phyloP scores from a whole-genome alignment of 2,329 filamentous ascomycete genomes.

The Apiospora aurea region DNA sequence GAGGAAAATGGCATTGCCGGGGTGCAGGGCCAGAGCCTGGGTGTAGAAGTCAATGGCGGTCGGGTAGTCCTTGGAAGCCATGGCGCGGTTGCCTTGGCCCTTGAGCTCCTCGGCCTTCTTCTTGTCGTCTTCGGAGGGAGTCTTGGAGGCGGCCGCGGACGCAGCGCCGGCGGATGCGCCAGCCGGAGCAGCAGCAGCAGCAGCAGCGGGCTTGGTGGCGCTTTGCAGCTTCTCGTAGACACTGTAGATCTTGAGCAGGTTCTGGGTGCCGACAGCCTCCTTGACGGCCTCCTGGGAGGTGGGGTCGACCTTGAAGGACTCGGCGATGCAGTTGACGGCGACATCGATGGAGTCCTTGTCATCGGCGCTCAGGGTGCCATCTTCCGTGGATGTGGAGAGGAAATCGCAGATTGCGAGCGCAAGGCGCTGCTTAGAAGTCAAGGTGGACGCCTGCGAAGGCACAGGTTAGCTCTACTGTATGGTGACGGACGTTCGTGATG shows the following conservation, averaged over 20 bases:
- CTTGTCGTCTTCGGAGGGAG: slow-evolving; percentile 65
- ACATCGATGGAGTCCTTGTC: slow-evolving; percentile 95
- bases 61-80: slow-evolving; percentile 91
- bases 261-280: slow-evolving; percentile 84
- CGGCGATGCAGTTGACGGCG: slow-evolving; percentile 90
- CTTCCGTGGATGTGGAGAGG: slow-evolving; percentile 80
- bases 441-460: slow-evolving; percentile 28
- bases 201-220: slow-evolving; percentile 45
- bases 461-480: background rate
- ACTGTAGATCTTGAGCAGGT: slow-evolving; percentile 87
- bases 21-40: slow-evolving; percentile 80
- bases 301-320: slow-evolving; percentile 95
- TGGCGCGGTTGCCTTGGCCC: slow-evolving; percentile 89
- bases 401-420: slow-evolving; percentile 98
- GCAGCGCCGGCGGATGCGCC: slow-evolving; percentile 48
- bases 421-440: slow-evolving; percentile 77
- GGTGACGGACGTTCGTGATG: background rate
- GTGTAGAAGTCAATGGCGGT: slow-evolving; percentile 87
- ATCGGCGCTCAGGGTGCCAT: slow-evolving; percentile 87
- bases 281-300: slow-evolving; percentile 74
- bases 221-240: slow-evolving; percentile 95
- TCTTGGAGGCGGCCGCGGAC: slow-evolving; percentile 39
- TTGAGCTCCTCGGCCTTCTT: slow-evolving; percentile 89
- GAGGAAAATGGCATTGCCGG: slow-evolving; percentile 93
- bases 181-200: slow-evolving; percentile 38